Percentiles rank a stretch among this genome's conserved stretches.
These are phyloP conservation scores for Viridothelium virens DNA, from an alignment of 495 filamentous ascomycete genomes.

Conservation along the genomic window DNA sequence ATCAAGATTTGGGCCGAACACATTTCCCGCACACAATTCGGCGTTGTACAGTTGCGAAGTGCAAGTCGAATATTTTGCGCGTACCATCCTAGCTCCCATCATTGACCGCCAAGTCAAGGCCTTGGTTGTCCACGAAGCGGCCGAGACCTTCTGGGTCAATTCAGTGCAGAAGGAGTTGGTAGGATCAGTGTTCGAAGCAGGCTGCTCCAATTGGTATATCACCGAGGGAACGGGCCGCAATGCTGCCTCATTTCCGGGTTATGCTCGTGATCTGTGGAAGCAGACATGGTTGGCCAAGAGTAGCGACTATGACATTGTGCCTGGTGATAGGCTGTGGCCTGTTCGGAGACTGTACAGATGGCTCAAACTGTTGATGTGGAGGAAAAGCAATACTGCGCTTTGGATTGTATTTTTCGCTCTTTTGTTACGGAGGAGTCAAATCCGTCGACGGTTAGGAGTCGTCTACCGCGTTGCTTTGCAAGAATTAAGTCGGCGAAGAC, in stretches of 20 bases:
- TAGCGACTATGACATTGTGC: constrained; percentile 17
- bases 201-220: constrained; percentile 40
- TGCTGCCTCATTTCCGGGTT: constrained; percentile 24
- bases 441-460: not conserved
- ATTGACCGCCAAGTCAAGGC: constrained; percentile 31
- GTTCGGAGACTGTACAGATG: constrained; percentile 9
- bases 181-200: constrained; percentile 30
- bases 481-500: not conserved
- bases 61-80: constrained; percentile 34
- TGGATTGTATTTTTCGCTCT: not conserved
- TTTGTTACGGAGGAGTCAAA: not conserved
- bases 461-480: not conserved
- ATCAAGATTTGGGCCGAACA: constrained; percentile 39
- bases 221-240: constrained; percentile 18
- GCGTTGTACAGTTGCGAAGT: constrained; percentile 36
- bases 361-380: not conserved
- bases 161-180: constrained; percentile 27
- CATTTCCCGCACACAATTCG: constrained; percentile 40
- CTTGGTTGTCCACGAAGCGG: constrained; percentile 33
- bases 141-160: constrained; percentile 30
- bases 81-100: constrained; percentile 28
- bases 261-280: constrained; percentile 26
- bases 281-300: constrained; percentile 22
- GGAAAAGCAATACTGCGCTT: not conserved
- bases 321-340: constrained; percentile 21